Conservation (phyloP, 441 rosid genomes). For the Eruca vesicaria region DNA sequence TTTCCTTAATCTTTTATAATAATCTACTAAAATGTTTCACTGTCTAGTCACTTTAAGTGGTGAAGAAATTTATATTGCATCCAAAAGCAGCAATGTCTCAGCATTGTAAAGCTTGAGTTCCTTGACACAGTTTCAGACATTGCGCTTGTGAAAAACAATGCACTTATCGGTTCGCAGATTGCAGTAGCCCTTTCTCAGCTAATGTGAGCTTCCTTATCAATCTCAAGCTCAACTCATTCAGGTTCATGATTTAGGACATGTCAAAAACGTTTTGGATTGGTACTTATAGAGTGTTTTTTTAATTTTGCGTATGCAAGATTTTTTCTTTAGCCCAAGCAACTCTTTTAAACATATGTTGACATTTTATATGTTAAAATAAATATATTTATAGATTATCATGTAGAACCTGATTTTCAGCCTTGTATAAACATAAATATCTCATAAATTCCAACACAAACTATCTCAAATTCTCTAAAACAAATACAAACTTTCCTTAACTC, state of each 20-base stretch:
- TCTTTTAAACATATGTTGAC: neutral
- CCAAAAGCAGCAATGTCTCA: slow-evolving; percentile 3
- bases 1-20: neutral
- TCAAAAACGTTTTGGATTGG: slow-evolving; percentile 16
- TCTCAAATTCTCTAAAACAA: neutral
- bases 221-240: slow-evolving; percentile 2
- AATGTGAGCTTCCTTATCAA: slow-evolving; percentile 30
- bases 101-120: slow-evolving; percentile 25
- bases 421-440: no score
- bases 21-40: neutral
- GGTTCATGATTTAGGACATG: slow-evolving; percentile 7
- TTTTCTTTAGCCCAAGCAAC: slow-evolving; percentile 5
- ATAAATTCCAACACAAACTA: no score
- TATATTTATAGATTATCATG: neutral
- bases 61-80: neutral
- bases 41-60: neutral
- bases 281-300: slow-evolving; percentile 7
- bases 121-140: slow-evolving; percentile 64
- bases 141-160: slow-evolving; percentile 85
- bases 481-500: neutral
- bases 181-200: slow-evolving; percentile 69
- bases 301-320: neutral
- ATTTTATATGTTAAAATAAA: neutral
- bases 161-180: slow-evolving; percentile 67
- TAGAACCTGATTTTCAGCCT: neutral